Percentiles rank a stretch among this genome's conserved stretches.
Conservation (phyloP, 1,284 basidiomycete genomes). For the Pseudozyma sp. region DNA sequence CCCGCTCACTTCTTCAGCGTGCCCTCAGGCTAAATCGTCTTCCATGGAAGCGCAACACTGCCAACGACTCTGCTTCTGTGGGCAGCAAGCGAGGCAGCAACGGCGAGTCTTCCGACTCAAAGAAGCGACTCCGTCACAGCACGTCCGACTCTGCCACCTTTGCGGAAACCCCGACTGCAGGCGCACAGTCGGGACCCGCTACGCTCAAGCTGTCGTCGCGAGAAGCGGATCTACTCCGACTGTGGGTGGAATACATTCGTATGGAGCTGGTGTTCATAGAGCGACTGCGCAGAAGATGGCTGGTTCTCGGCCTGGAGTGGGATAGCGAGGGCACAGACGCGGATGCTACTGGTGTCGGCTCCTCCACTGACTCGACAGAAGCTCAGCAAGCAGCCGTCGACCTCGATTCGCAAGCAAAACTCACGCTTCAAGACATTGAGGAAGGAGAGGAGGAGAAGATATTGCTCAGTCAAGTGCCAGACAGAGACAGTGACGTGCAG, state of each 20-base stretch:
- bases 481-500: slow-evolving; percentile 35
- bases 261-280: slow-evolving; percentile 92
- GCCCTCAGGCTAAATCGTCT: slow-evolving; percentile 75
- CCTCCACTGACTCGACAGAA: slow-evolving; percentile 22
- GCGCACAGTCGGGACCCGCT: slow-evolving; percentile 31
- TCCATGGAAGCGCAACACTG: slow-evolving; percentile 22
- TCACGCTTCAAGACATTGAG: background rate
- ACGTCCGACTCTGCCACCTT: background rate
- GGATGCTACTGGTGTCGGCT: background rate
- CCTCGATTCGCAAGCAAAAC: slow-evolving; percentile 21
- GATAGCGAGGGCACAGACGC: slow-evolving; percentile 11
- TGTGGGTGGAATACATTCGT: slow-evolving; percentile 74
- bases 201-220: slow-evolving; percentile 35
- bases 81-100: slow-evolving; percentile 21
- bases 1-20: slow-evolving; percentile 84
- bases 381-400: slow-evolving; percentile 39
- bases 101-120: slow-evolving; percentile 11
- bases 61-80: background rate
- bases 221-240: slow-evolving; percentile 57
- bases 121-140: slow-evolving; percentile 16
- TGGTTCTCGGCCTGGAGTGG: slow-evolving; percentile 76
- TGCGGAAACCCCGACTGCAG: background rate
- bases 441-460: slow-evolving; percentile 23
- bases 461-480: slow-evolving; percentile 40
- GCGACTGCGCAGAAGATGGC: slow-evolving; percentile 83